These are phyloP conservation scores for Diplodia scrobiculata DNA, from an alignment of 2,329 filamentous ascomycete genomes.

Conservation along the genomic window DNA sequence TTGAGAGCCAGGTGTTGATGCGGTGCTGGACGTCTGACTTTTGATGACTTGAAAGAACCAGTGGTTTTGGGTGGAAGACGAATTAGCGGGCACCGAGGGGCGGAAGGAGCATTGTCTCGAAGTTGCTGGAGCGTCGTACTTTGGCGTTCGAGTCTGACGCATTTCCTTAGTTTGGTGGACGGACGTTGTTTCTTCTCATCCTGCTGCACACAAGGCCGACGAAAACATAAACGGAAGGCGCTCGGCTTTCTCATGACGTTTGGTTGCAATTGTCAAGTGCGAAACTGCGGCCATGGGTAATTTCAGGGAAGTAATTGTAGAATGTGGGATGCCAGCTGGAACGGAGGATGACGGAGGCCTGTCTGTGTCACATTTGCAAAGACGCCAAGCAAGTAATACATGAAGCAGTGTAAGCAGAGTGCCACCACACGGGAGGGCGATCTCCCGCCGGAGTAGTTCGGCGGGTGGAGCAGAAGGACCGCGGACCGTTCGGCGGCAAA, in stretches of 20 bases:
- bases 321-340: not conserved
- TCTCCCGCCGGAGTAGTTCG: not conserved
- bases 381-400: constrained; percentile 12
- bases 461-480: not conserved
- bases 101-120: constrained; percentile 1
- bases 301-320: constrained; percentile 1
- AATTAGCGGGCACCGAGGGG: not conserved
- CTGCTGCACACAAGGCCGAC: constrained; percentile 12
- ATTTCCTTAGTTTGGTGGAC: constrained; percentile 1
- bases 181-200: constrained; percentile 12
- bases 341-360: not conserved
- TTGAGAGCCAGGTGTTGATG: not conserved
- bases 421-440: not conserved
- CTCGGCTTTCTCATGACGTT: not conserved
- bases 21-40: not conserved
- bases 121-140: not conserved
- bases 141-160: not conserved
- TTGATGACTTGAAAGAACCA: not conserved
- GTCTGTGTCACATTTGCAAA: not conserved
- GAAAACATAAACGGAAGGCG: constrained; percentile 16
- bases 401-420: not conserved
- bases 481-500: not conserved
- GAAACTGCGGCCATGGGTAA: constrained; percentile 11
- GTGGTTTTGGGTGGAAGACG: not conserved
- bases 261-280: not conserved